These are phyloP conservation scores for Ruellia speciosa DNA, from an alignment of 305 asterid genomes.

Conservation along the genomic window DNA sequence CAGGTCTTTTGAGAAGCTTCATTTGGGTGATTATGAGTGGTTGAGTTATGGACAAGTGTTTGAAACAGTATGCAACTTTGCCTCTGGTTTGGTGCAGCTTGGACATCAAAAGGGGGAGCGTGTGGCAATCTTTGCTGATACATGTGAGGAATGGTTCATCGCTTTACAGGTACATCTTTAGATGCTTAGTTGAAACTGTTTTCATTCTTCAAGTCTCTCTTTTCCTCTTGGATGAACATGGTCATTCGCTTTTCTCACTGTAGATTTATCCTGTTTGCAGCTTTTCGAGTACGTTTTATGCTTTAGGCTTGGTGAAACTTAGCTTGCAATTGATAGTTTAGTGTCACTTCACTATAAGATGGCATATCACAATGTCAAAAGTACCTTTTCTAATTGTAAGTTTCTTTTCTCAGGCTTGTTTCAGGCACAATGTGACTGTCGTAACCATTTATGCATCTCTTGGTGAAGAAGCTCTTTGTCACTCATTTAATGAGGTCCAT, in stretches of 20 bases:
- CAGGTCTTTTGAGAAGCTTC: slow-evolving; percentile 91
- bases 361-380: slow-evolving; percentile 6
- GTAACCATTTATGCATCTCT: slow-evolving; percentile 95
- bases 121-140: slow-evolving; percentile 95
- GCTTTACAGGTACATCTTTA: slow-evolving; percentile 70
- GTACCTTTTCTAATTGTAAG: slow-evolving; percentile 11
- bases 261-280: too few relatives aligned
- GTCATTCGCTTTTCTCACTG: too few relatives aligned
- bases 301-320: too few relatives aligned
- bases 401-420: slow-evolving; percentile 65
- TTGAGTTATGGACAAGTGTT: slow-evolving; percentile 69
- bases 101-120: slow-evolving; percentile 92
- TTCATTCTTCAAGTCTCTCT: not conserved
- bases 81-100: slow-evolving; percentile 77
- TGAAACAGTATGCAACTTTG: slow-evolving; percentile 67
- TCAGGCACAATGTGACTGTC: slow-evolving; percentile 88
- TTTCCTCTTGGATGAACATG: too few relatives aligned
- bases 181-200: slow-evolving; percentile 15
- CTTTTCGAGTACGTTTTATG: too few relatives aligned
- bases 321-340: not conserved
- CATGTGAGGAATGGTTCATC: slow-evolving; percentile 90
- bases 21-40: slow-evolving; percentile 94
- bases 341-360: slow-evolving; percentile 1
- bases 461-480: slow-evolving; percentile 95
- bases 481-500: slow-evolving; percentile 84